Percentiles rank a stretch among this genome's conserved stretches.
Evolutionary conservation across 2,329 filamentous ascomycete genomes (phyloP).

Genomic region (Xylariaceae sp.): DNA sequence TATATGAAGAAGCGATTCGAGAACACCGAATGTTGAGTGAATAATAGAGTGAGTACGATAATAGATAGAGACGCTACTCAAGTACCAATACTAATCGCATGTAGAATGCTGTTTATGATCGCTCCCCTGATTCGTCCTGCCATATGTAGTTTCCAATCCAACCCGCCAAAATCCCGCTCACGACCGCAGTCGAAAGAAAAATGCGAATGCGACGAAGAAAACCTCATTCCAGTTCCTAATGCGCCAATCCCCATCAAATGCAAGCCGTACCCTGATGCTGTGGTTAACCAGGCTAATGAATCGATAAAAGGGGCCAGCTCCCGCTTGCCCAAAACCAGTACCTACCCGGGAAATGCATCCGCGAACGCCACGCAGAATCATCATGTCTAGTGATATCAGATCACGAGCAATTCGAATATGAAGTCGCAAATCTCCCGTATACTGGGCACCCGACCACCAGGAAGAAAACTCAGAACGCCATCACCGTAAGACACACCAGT

Average conservation of each 20-base stretch:
- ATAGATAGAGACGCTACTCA: not conserved
- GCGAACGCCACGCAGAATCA: constrained; percentile 6
- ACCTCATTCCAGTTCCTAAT: not conserved
- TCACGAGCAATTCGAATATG: constrained; percentile 29
- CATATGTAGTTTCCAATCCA: not conserved
- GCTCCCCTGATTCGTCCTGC: not conserved
- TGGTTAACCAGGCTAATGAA: not conserved
- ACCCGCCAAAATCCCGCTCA: not conserved
- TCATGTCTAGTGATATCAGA: constrained; percentile 19
- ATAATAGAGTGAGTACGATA: not conserved
- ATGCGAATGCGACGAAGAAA: not conserved
- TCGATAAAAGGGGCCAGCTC: not conserved
- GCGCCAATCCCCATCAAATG: constrained; percentile 15
- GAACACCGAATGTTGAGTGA: not conserved
- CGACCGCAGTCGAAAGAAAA: not conserved
- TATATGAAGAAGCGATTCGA: not conserved
- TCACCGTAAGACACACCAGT: not conserved
- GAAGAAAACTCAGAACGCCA: constrained; percentile 18
- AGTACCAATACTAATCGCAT: constrained; percentile 8
- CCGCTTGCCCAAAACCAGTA: not conserved
- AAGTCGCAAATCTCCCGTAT: constrained; percentile 31
- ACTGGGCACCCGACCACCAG: constrained; percentile 23
- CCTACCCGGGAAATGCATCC: not conserved
- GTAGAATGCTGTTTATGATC: constrained; percentile 16
- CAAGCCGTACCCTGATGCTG: not conserved